These are phyloP conservation scores for Hypoxylon crocopeplum DNA, from an alignment of 495 filamentous ascomycete genomes.

Conservation along the genomic window DNA sequence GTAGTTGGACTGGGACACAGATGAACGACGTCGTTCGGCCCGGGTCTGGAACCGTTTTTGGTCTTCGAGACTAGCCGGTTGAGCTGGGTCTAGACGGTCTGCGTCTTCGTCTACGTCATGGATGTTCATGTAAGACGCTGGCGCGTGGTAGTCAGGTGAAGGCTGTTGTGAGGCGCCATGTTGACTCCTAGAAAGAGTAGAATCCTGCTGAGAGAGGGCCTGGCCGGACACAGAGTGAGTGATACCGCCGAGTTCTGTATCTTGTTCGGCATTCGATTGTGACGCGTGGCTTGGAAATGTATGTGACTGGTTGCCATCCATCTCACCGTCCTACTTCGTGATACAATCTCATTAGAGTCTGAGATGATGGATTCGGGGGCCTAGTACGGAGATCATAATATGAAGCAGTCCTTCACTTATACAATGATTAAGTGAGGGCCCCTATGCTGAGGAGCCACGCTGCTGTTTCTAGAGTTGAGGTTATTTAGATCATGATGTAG, in stretches of 20 bases:
- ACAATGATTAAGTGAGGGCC: background rate
- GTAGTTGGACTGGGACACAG: conserved; percentile 41
- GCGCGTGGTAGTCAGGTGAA: conserved; percentile 41
- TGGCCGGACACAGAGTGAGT: background rate
- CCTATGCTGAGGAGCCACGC: background rate
- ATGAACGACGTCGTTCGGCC: conserved; percentile 18
- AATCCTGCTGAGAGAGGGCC: too few relatives aligned
- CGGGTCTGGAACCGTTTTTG: conserved; percentile 14
- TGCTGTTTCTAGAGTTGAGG: background rate
- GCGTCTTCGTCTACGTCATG: conserved; percentile 44
- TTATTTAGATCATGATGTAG: too few relatives aligned
- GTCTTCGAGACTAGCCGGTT: conserved; percentile 16
- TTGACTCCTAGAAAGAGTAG: too few relatives aligned
- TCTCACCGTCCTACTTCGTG: conserved; percentile 1
- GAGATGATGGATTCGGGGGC: background rate
- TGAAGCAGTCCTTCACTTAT: background rate
- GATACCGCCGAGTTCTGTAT: background rate
- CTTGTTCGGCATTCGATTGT: conserved; percentile 1
- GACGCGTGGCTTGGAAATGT: background rate
- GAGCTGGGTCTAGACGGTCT: conserved; percentile 41
- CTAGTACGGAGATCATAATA: background rate
- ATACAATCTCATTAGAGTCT: background rate
- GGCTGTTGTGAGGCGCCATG: conserved; percentile 7
- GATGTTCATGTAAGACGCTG: conserved; percentile 48
- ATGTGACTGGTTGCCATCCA: conserved; percentile 11